Evolutionary conservation across 1,284 basidiomycete species (phyloP).

Genomic region (Takashimella koratensis): DNA sequence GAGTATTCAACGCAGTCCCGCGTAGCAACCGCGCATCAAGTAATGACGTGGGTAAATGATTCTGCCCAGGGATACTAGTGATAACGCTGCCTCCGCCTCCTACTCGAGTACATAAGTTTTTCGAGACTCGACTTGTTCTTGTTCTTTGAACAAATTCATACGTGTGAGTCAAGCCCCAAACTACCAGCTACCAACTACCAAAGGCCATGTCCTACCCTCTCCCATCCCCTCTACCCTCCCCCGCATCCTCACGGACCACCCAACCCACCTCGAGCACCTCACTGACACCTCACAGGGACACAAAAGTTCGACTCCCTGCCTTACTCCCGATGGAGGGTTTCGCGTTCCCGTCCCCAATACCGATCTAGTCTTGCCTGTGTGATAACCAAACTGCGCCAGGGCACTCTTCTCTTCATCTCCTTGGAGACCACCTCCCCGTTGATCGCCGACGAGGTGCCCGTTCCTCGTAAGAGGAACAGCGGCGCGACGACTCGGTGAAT

Average conservation of each 20-base stretch:
- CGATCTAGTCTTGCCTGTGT: conserved; percentile 28
- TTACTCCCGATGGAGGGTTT: conserved; percentile 45
- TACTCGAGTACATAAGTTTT: conserved; percentile 3
- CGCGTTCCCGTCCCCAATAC: conserved; percentile 50
- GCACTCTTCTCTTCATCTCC: neutral
- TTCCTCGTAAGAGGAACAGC: conserved; percentile 7
- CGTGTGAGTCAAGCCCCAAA: conserved; percentile 29
- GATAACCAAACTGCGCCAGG: conserved; percentile 34
- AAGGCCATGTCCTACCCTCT: too few species aligned
- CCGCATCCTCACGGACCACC: conserved; percentile 1
- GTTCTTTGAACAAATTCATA: conserved; percentile 35
- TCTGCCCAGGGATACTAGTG: too few species aligned
- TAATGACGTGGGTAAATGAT: neutral
- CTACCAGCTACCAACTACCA: too few species aligned
- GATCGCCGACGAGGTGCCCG: conserved; percentile 17
- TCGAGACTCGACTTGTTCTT: conserved; percentile 1
- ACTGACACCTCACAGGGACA: conserved; percentile 32
- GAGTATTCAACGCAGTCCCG: neutral
- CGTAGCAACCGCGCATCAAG: neutral
- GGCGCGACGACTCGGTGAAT: conserved; percentile 22
- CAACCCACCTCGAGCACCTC: conserved; percentile 3
- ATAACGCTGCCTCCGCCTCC: too few species aligned
- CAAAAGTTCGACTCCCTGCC: conserved; percentile 48
- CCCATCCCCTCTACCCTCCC: neutral
- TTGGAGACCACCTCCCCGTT: neutral